A percentile compares a stretch with the other conserved stretches of the same genome.
phyloP scores from a whole-genome alignment of 176 grass and related monocot species.

The Otatea glauca region DNA sequence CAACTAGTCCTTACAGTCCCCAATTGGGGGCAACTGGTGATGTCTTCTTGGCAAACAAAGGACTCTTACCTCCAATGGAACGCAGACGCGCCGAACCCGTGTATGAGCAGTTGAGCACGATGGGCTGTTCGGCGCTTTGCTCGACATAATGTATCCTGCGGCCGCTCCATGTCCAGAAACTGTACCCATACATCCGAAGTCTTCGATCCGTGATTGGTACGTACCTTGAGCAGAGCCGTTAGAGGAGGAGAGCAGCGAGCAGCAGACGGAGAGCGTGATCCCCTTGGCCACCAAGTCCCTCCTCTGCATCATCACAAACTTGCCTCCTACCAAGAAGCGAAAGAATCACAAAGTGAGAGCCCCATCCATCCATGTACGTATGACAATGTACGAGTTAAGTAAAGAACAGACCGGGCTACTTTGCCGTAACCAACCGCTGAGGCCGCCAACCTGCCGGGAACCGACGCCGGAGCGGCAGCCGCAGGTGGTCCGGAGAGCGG shows the following conservation, averaged over 20 bases:
- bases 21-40: too few relatives aligned
- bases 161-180: constrained; percentile 92
- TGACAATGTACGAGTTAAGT: not conserved
- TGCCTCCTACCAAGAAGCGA: constrained; percentile 33
- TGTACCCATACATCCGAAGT: constrained; percentile 46
- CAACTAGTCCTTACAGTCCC: too few relatives aligned
- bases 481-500: constrained; percentile 43
- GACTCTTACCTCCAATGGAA: constrained; percentile 83
- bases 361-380: too few relatives aligned
- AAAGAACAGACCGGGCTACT: not conserved
- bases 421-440: constrained; percentile 24
- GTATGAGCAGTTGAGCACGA: constrained; percentile 94
- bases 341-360: not conserved
- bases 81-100: constrained; percentile 94
- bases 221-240: constrained; percentile 53
- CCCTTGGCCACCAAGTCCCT: constrained; percentile 72
- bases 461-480: constrained; percentile 20
- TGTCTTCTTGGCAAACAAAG: too few relatives aligned
- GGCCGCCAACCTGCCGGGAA: not conserved
- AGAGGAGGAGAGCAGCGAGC: constrained; percentile 59
- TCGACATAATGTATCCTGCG: constrained; percentile 89
- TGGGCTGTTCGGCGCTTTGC: constrained; percentile 66
- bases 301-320: constrained; percentile 61
- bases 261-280: constrained; percentile 67
- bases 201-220: not conserved